Evolutionary conservation across 116 monocot genomes (phyloP), one percentile per base, ranked within the genome.

Genomic region (Phalaenopsis hybrid): DNA sequence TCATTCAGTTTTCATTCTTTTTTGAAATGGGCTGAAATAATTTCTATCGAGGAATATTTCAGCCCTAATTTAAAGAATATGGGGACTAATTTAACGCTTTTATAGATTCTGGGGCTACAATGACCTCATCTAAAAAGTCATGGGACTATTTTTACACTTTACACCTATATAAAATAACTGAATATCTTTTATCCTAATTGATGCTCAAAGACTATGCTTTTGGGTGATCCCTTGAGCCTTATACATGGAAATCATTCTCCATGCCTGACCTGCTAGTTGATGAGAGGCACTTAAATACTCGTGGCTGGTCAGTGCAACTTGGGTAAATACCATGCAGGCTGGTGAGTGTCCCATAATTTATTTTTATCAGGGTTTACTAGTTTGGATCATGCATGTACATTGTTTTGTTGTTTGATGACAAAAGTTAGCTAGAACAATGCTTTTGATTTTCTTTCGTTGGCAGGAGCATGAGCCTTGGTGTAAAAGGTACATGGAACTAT

Each of bases 391-490:
- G 72, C 16, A 72, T 6, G 17, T 72, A 0, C 15, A 37, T 72
- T 16, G 37, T 72, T 72, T 72, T 41, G 12, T 8, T 75, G 75
- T 46, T 45, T 1, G 75, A 46, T 18, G 34, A 7, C 46, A 1
- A 12, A 45, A 75, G 5, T 10, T 33, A 75, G 43, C 18, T 75
- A 45, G 20, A 25, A 72, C 63, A 23, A 46, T 20, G 9, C 1
- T 18, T 75, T 75, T 17, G 21, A 75, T 8, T 21, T 45, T 33
- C 33, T 69, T 77, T 13, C 78, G 20, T 34, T 88, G 28, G 77
- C 82, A 96, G 96, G 96, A 96, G 74, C 91, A 96, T 75, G 96
- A 96, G 49, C 87, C 94, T 61, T 96, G 96, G 96, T 92, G 92
- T 79, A 96, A 87, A 86, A 89, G 78, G 80, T 96, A 96, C 75